phyloP scores from a whole-genome alignment of 148 eudicot genomes.

The Camellia granthamiana region DNA sequence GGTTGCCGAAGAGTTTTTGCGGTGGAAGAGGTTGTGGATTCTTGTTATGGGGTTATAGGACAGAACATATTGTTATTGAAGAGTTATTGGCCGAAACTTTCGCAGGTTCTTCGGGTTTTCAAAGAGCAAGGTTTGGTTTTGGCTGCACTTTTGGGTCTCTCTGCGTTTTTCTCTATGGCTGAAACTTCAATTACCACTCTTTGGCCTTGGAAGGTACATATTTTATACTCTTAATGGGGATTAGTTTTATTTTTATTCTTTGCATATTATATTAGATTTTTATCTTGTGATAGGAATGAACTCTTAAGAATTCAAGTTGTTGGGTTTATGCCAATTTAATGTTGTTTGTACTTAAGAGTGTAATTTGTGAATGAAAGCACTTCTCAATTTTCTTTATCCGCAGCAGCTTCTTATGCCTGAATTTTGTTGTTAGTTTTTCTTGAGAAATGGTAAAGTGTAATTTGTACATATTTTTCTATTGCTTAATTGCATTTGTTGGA shows the following conservation, averaged over 20 bases:
- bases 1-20: conserved; percentile 58
- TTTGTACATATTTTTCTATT: not conserved
- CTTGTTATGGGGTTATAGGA: conserved; percentile 47
- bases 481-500: not conserved
- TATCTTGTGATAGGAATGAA: not conserved
- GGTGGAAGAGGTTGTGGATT: conserved; percentile 44
- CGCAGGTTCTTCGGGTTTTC: conserved; percentile 68
- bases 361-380: not conserved
- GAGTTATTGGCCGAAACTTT: conserved; percentile 71
- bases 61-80: conserved; percentile 44
- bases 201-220: conserved; percentile 96
- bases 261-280: not conserved
- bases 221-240: not conserved
- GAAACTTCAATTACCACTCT: conserved; percentile 95
- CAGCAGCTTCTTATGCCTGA: not conserved
- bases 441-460: not conserved
- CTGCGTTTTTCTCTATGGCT: conserved; percentile 98
- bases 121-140: conserved; percentile 84
- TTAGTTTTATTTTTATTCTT: not conserved
- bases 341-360: not conserved
- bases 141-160: conserved; percentile 70
- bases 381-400: not conserved
- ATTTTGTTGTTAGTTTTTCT: not conserved
- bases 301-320: not conserved
- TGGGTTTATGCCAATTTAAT: not conserved